phyloP scores from a whole-genome alignment of 1,139 yeast species.

The Zygoascus sp. region DNA sequence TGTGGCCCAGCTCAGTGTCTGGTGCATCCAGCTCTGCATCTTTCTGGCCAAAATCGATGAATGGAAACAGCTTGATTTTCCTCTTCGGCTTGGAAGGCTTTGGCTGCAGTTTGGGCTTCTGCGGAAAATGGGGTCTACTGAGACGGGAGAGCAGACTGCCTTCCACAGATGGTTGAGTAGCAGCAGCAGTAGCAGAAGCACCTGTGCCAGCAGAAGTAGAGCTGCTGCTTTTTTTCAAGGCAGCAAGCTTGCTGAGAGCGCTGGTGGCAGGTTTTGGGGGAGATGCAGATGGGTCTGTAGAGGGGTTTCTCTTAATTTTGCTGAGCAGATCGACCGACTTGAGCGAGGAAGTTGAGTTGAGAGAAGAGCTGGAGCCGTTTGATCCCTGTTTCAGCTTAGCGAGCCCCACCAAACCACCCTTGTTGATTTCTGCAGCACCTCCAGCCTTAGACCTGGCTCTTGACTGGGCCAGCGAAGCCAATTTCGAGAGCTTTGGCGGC shows the following conservation, averaged over 20 bases:
- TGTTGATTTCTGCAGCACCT: neutral
- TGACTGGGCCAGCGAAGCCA: conserved; percentile 48
- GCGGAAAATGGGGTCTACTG: neutral
- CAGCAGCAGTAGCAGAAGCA: neutral
- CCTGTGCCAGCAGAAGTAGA: too few species aligned
- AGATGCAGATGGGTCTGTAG: neutral
- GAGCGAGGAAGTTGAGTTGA: conserved; percentile 1
- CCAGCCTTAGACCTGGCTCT: conserved; percentile 24
- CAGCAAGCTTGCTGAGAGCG: conserved; percentile 1
- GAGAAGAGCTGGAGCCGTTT: neutral
- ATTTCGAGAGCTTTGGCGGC: conserved; percentile 38
- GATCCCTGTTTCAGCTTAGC: neutral
- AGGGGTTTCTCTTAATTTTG: conserved; percentile 8
- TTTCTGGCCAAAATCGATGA: conserved; percentile 16
- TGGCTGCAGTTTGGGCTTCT: neutral
- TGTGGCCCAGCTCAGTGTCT: conserved; percentile 4
- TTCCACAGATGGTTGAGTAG: neutral
- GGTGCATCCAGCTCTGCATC: neutral
- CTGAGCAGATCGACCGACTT: conserved; percentile 14
- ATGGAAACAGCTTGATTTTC: conserved; percentile 19
- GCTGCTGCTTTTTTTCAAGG: neutral
- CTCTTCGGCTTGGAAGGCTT: conserved; percentile 11
- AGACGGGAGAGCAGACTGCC: neutral
- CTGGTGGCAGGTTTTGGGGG: neutral
- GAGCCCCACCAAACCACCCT: neutral